Conservation (phyloP, 2,329 filamentous ascomycete species). For the Pyrenophora teres region DNA sequence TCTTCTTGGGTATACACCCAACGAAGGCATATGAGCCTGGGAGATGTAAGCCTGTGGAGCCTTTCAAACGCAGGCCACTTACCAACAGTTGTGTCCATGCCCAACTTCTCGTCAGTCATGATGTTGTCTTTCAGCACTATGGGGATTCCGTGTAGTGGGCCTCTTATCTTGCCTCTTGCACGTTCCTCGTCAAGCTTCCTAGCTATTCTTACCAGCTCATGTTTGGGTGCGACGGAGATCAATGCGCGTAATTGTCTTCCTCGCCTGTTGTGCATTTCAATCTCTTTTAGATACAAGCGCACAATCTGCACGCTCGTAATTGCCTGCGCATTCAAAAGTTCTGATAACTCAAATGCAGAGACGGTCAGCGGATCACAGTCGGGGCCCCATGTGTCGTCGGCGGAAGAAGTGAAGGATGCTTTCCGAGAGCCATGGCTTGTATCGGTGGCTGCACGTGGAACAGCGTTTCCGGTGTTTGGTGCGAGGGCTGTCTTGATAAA, state of each 20-base stretch:
- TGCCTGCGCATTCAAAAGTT: slow-evolving; percentile 36
- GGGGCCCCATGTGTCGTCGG: slow-evolving; percentile 27
- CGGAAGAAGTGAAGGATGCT: slow-evolving; percentile 35
- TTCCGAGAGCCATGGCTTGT: slow-evolving; percentile 28
- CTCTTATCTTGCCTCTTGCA: slow-evolving; percentile 41
- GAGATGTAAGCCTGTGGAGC: neutral
- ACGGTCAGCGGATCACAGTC: slow-evolving; percentile 42
- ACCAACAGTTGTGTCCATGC: slow-evolving; percentile 51
- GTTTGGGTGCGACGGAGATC: slow-evolving; percentile 47
- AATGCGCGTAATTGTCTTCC: slow-evolving; percentile 45
- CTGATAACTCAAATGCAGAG: slow-evolving; percentile 39
- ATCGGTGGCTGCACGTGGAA: slow-evolving; percentile 23
- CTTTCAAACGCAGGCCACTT: slow-evolving; percentile 5
- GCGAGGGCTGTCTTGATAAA: slow-evolving; percentile 35
- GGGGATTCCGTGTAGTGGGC: slow-evolving; percentile 51
- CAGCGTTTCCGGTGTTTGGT: slow-evolving; percentile 31
- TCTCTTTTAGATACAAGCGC: slow-evolving; percentile 41
- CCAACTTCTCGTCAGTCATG: slow-evolving; percentile 44
- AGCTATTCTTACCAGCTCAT: slow-evolving; percentile 45
- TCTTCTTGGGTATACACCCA: slow-evolving; percentile 44
- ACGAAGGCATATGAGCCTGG: slow-evolving; percentile 46
- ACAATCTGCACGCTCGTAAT: slow-evolving; percentile 45
- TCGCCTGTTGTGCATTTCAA: slow-evolving; percentile 43
- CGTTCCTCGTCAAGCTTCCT: slow-evolving; percentile 49
- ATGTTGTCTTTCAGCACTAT: slow-evolving; percentile 52